Conservation (phyloP, 2,329 filamentous ascomycete genomes). For the Trichophyton schoenleinii region DNA sequence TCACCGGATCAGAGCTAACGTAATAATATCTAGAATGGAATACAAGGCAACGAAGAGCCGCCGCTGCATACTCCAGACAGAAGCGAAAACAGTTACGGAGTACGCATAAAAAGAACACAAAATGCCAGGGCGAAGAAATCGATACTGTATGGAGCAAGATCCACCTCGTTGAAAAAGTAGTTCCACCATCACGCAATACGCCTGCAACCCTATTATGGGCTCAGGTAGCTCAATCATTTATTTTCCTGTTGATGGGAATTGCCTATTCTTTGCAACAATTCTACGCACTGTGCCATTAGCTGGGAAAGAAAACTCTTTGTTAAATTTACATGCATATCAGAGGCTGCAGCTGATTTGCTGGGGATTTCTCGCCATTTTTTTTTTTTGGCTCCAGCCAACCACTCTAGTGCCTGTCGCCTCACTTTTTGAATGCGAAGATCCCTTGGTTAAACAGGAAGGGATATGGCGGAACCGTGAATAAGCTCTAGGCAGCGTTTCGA, state of each 20-base stretch:
- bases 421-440: slow-evolving; percentile 5
- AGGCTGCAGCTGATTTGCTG: slow-evolving; percentile 1
- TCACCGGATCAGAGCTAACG: not conserved
- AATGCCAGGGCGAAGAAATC: not conserved
- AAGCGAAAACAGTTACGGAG: not conserved
- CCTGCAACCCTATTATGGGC: not conserved
- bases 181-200: slow-evolving; percentile 3
- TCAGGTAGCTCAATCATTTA: not conserved
- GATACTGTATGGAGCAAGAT: not conserved
- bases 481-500: not conserved
- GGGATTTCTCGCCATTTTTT: not conserved
- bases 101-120: not conserved
- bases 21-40: not conserved
- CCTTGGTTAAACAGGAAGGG: slow-evolving; percentile 5
- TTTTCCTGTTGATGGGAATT: not conserved
- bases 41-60: not conserved
- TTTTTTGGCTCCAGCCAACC: not conserved
- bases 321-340: not conserved
- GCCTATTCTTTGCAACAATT: not conserved
- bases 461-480: slow-evolving; percentile 3
- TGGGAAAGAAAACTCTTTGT: not conserved
- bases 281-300: not conserved
- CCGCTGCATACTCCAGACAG: not conserved
- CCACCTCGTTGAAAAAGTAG: not conserved
- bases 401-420: not conserved